phyloP scores from a whole-genome alignment of 2,329 filamentous ascomycete genomes.

The Sphaerulina musiva region DNA sequence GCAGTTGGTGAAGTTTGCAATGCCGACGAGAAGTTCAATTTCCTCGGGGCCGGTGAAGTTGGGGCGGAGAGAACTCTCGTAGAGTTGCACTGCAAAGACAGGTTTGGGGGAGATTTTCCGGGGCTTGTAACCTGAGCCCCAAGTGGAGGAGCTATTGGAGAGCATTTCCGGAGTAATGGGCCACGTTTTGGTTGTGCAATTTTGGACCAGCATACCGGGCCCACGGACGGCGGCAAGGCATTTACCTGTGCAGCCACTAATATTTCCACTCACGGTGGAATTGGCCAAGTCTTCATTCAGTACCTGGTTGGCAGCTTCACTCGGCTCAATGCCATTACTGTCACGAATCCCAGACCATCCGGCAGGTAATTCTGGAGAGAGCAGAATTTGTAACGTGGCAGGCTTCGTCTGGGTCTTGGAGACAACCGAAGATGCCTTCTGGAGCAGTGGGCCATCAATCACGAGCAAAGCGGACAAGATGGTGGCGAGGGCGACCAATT shows the following conservation, averaged over 20 bases:
- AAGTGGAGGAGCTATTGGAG: not conserved
- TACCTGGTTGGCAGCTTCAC: not conserved
- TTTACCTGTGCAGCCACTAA: not conserved
- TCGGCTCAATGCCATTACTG: not conserved
- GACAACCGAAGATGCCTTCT: conserved; percentile 9
- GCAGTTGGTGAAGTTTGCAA: conserved; percentile 4
- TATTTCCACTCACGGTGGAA: not conserved
- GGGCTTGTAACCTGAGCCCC: not conserved
- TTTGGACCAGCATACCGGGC: not conserved
- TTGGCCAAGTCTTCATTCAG: not conserved
- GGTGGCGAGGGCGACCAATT: conserved; percentile 8
- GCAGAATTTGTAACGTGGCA: not conserved
- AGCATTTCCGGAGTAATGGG: not conserved
- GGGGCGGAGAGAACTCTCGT: not conserved
- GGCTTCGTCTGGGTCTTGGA: not conserved
- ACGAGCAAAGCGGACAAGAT: conserved; percentile 5
- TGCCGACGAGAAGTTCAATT: not conserved
- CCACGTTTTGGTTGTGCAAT: not conserved
- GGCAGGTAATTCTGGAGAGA: not conserved
- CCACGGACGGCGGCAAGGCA: conserved; percentile 2
- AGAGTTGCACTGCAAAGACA: not conserved
- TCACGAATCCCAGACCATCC: not conserved
- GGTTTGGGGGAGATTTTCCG: not conserved
- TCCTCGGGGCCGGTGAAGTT: not conserved
- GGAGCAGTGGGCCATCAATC: conserved; percentile 12